Percentiles rank a stretch among this genome's conserved stretches.
Conservation (phyloP, 2,329 filamentous ascomycete genomes). For the Cladorrhinum sp. region DNA sequence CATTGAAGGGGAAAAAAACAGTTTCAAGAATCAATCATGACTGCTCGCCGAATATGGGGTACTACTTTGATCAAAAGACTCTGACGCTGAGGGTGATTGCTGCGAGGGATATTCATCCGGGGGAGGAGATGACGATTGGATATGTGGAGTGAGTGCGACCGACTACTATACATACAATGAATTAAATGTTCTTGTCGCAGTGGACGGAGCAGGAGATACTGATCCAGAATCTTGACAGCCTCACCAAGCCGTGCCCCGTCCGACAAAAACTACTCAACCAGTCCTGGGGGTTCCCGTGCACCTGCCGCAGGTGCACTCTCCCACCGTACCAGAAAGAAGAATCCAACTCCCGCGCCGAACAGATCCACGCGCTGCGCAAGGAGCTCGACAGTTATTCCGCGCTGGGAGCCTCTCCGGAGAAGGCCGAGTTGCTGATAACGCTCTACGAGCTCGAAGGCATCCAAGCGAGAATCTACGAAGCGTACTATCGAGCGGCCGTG, state of each 20-base stretch:
- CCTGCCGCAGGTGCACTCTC: conserved; percentile 36
- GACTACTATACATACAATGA: too few species aligned
- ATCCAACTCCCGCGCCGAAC: conserved; percentile 35
- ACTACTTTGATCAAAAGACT: conserved; percentile 36
- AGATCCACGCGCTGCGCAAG: conserved; percentile 32
- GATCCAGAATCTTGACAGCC: too few species aligned
- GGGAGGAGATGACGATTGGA: conserved; percentile 41
- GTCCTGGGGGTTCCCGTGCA: conserved; percentile 40
- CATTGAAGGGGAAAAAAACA: conserved; percentile 18
- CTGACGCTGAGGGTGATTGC: conserved; percentile 38
- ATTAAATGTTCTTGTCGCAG: too few species aligned
- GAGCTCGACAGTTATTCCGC: conserved; percentile 37
- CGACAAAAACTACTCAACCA: conserved; percentile 32
- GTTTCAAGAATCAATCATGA: conserved; percentile 42
- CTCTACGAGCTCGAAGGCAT: conserved; percentile 38
- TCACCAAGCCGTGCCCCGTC: conserved; percentile 32
- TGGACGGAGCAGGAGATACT: too few species aligned
- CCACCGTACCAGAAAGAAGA: conserved; percentile 27
- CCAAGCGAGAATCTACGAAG: conserved; percentile 33
- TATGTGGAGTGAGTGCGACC: conserved; percentile 35
- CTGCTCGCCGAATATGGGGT: conserved; percentile 40
- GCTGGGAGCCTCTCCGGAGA: conserved; percentile 31
- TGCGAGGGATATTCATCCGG: conserved; percentile 35
- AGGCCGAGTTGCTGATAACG: conserved; percentile 37
- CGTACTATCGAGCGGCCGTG: conserved; percentile 39